These are phyloP conservation scores for Lipomyces spencermartinsiae DNA, from an alignment of 805 yeast genomes.

Conservation along the genomic window DNA sequence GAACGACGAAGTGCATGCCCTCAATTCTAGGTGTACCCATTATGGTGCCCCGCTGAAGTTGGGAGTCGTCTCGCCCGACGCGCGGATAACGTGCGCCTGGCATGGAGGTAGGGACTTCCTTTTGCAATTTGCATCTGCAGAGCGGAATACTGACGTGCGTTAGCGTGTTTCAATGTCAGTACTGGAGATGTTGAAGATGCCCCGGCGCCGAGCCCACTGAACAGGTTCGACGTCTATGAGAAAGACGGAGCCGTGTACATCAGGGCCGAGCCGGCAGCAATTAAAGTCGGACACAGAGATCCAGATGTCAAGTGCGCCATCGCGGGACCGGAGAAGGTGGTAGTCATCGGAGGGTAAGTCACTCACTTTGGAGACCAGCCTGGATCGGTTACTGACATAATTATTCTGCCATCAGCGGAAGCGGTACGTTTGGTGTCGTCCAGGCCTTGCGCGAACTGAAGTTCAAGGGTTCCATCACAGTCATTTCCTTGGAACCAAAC, in stretches of 20 bases:
- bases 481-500: conserved; percentile 13
- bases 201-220: conserved; percentile 17
- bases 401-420: conserved; percentile 13
- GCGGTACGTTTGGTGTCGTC: conserved; percentile 16
- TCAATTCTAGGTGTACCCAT: conserved; percentile 15
- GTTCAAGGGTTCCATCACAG: conserved; percentile 15
- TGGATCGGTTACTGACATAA: conserved; percentile 6
- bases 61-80: conserved; percentile 16
- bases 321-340: conserved; percentile 10
- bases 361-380: conserved; percentile 4
- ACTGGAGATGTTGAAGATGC: conserved; percentile 24
- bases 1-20: conserved; percentile 1
- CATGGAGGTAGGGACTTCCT: conserved; percentile 8
- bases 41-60: conserved; percentile 25
- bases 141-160: not conserved
- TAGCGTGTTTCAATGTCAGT: conserved; percentile 15
- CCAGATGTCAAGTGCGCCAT: conserved; percentile 7
- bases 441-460: conserved; percentile 13
- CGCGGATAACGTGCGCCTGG: conserved; percentile 4
- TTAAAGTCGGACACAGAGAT: conserved; percentile 5
- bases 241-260: conserved; percentile 17
- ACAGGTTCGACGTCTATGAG: conserved; percentile 10
- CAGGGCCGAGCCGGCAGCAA: conserved; percentile 12
- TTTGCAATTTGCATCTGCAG: not conserved
- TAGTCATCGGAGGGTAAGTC: conserved; percentile 13